Base-by-base conservation (phyloP, 192 early-diverging fungal genomes). In the Entophlyctis luteolus region DNA sequence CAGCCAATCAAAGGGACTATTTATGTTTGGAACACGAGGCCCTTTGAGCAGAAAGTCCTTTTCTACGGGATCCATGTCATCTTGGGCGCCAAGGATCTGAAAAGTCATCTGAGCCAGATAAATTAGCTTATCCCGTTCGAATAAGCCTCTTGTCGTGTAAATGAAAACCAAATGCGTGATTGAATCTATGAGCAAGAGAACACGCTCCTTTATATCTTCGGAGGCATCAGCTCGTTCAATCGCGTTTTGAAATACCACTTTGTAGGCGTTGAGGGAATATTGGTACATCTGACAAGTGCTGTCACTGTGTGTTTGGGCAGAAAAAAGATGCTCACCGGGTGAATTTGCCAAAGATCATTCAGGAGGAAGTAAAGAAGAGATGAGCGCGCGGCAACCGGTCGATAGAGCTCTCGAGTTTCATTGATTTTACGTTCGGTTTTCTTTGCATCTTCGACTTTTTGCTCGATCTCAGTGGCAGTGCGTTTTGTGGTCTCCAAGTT, bases 381-480 rank as follows among this genome's bases (percentile, higher is more conserved):
- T 2, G 85, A 85, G 20, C 85, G 71, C n/a, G 79, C 84, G 8
- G 85, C 85, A 3, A 87, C 85, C 3, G 85, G 85, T 34, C 85
- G 74, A 70, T 87, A 87, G 27, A 81, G 59, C 58, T 87, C 85
- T 75, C 85, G 79, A 20, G 83, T 86, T 49, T 86, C 85, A 70
- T 87, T 87, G 70, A 87, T 87, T 68, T 84, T 87, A 71, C 84
- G 83, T 63, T 87, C 85, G 1, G 85, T 87, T 55, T 73, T 78
- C 52, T 86, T 86, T 38, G 84, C 85, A 55, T 87, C 83, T 55
- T 85, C 80, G 23, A 87, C 85, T 54, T 86, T 83, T 23, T 78
- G 75, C 68, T 87, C 85, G 65, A 87, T 87, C 60, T 86, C 85
- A 1, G 83, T 85, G 6, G 85, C 83, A 23, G 85, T 87, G 38